These are phyloP conservation scores for Elaeis oleifera DNA, from an alignment of 202 grass and related monocot species.

Conservation along the genomic window DNA sequence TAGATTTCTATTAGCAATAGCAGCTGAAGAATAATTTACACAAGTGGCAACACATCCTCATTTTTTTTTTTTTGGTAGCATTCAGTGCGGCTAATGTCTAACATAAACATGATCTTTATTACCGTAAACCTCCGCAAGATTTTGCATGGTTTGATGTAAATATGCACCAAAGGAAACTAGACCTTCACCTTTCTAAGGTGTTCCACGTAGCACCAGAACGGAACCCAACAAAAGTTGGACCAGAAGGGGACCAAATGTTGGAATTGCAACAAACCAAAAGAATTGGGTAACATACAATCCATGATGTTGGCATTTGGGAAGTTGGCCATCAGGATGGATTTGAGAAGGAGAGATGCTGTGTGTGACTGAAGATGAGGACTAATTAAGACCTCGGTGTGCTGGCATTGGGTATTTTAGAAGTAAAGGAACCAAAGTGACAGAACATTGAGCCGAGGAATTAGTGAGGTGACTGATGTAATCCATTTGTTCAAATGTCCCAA, in stretches of 20 bases:
- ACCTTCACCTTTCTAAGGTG: no score
- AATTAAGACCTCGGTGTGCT: background rate
- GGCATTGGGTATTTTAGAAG: conserved; percentile 11
- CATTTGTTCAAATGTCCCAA: no score
- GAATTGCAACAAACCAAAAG: background rate
- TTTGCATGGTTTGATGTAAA: background rate
- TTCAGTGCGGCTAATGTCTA: no score
- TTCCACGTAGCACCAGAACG: no score
- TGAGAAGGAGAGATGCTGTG: background rate
- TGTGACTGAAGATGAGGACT: background rate
- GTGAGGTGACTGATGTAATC: background rate
- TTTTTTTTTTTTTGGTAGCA: no score
- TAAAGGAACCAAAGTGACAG: conserved; percentile 6
- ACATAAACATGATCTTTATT: no score
- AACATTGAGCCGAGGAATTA: background rate
- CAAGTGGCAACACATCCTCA: no score
- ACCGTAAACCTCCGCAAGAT: no score
- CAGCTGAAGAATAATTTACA: no score
- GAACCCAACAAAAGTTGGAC: no score
- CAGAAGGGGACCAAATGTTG: background rate
- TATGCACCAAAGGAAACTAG: background rate
- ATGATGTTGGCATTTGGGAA: background rate
- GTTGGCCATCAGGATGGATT: background rate
- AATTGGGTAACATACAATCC: no score
- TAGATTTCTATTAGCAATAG: no score